phyloP scores from a whole-genome alignment of 768 basidiomycete genomes.

The Podaxis rugospora region DNA sequence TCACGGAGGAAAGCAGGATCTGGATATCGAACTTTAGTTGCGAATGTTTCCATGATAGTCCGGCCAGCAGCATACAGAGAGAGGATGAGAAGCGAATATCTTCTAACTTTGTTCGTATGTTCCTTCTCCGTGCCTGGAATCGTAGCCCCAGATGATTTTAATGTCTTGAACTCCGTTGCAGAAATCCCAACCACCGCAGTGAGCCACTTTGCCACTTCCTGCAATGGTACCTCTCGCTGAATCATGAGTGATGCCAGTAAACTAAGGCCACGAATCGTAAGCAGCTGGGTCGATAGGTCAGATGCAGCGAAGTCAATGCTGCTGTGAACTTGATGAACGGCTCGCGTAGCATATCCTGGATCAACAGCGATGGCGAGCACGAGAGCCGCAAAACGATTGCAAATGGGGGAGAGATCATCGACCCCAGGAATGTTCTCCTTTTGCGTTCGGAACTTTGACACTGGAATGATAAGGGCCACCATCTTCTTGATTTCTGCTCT shows the following conservation, averaged over 20 bases:
- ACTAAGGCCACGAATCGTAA: constrained; percentile 6
- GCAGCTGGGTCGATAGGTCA: constrained; percentile 3
- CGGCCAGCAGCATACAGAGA: constrained; percentile 9
- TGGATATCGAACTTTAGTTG: neutral
- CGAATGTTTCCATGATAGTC: constrained; percentile 4
- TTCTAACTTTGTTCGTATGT: neutral
- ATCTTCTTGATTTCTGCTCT: constrained; percentile 10
- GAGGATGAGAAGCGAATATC: constrained; percentile 1
- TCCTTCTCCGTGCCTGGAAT: neutral
- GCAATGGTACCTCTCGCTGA: neutral
- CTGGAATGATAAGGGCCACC: constrained; percentile 9
- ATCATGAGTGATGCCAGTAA: constrained; percentile 2
- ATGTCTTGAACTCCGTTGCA: neutral
- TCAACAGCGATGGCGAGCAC: constrained; percentile 6
- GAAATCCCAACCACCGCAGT: neutral
- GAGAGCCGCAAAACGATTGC: constrained; percentile 9
- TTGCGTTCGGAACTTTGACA: constrained; percentile 7
- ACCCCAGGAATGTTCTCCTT: constrained; percentile 4
- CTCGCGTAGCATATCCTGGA: constrained; percentile 1
- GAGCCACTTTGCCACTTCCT: constrained; percentile 4
- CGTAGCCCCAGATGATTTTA: neutral
- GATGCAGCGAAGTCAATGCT: constrained; percentile 7
- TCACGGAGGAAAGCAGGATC: constrained; percentile 7
- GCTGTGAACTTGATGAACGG: neutral
- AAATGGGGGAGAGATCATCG: constrained; percentile 10